phyloP scores from a whole-genome alignment of 345 rosid species.

The Heritiera fomes region DNA sequence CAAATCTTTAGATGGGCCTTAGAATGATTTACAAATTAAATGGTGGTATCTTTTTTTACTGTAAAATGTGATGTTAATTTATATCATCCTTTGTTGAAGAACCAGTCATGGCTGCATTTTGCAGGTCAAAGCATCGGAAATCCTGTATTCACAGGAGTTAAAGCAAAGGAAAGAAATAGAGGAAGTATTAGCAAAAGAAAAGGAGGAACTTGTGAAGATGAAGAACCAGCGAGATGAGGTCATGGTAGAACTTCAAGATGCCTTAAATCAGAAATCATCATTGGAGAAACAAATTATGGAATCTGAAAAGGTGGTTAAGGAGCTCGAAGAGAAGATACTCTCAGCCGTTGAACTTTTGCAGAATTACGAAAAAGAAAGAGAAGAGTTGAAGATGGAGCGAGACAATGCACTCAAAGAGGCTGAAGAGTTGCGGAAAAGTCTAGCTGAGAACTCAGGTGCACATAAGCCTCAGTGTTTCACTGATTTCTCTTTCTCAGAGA shows the following conservation, averaged over 20 bases:
- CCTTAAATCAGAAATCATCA: constrained; percentile 43
- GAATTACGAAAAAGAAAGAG: constrained; percentile 60
- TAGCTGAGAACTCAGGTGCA: constrained; percentile 51
- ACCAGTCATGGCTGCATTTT: constrained; percentile 18
- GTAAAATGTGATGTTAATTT: background rate
- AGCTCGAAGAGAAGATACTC: constrained; percentile 73
- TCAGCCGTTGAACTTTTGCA: constrained; percentile 76
- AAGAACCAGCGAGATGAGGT: constrained; percentile 48
- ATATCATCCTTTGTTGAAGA: constrained; percentile 9
- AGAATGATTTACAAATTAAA: constrained; percentile 11
- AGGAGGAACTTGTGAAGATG: constrained; percentile 52
- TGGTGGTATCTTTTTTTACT: background rate
- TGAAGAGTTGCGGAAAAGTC: constrained; percentile 66
- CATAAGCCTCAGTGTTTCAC: constrained; percentile 56
- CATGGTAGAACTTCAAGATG: constrained; percentile 49
- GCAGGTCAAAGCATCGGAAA: constrained; percentile 67
- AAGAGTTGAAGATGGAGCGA: constrained; percentile 66
- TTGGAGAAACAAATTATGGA: constrained; percentile 60
- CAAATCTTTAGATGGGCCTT: background rate
- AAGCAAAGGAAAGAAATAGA: constrained; percentile 70
- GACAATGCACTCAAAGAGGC: constrained; percentile 83
- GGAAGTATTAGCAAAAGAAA: constrained; percentile 57
- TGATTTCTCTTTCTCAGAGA: constrained; percentile 69
- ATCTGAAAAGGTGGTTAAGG: constrained; percentile 50
- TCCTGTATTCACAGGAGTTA: constrained; percentile 51